Percentiles rank a stretch among this genome's conserved stretches.
These are phyloP conservation scores for Neonectria magnoliae DNA, from an alignment of 2,329 filamentous ascomycete genomes.

Conservation along the genomic window DNA sequence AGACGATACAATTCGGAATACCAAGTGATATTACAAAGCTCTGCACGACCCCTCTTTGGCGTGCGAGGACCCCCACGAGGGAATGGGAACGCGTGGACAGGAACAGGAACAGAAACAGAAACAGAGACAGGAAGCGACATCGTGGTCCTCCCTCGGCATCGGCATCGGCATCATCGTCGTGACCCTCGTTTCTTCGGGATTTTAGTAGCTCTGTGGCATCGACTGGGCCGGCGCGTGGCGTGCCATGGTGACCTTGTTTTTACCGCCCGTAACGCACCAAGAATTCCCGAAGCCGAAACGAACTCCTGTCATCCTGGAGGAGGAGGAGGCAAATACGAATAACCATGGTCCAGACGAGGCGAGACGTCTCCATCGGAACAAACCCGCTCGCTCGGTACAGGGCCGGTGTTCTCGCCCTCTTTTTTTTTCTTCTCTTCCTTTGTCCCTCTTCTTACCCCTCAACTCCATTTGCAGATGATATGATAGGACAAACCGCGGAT, in stretches of 20 bases:
- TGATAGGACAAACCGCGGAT: conserved; percentile 10
- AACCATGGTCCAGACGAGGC: neutral
- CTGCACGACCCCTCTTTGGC: conserved; percentile 3
- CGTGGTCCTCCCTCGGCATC: neutral
- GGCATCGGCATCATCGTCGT: neutral
- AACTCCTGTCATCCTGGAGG: neutral
- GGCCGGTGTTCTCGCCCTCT: neutral
- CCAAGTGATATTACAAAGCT: conserved; percentile 12
- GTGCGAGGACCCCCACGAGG: conserved; percentile 12
- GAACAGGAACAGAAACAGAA: too few relatives aligned
- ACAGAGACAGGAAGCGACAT: conserved; percentile 15
- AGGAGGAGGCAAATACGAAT: neutral
- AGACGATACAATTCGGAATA: conserved; percentile 20
- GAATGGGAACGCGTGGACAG: conserved; percentile 14
- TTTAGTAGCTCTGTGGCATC: neutral
- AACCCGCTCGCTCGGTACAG: neutral
- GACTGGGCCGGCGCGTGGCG: neutral
- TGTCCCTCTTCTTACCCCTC: neutral
- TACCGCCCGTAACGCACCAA: neutral
- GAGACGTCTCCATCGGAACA: neutral
- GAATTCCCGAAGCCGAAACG: neutral
- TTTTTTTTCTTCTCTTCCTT: too few relatives aligned
- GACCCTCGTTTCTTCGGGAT: neutral
- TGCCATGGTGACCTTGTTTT: neutral
- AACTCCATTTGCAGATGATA: neutral